These are phyloP conservation scores for Berkeleyomyces rouxiae DNA, from an alignment of 2,329 filamentous ascomycete genomes.

Conservation along the genomic window DNA sequence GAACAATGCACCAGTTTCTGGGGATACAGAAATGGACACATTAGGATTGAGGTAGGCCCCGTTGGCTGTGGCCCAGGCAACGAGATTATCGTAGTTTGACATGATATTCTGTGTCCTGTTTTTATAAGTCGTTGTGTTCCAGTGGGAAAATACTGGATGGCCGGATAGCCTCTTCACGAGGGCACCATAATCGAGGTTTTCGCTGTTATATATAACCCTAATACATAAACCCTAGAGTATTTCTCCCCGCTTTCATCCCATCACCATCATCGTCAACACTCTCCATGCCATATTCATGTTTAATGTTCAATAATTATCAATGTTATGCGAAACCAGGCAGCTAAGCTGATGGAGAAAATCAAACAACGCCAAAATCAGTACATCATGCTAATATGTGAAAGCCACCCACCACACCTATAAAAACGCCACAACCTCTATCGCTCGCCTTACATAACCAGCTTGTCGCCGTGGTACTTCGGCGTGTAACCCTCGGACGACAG, in stretches of 20 bases:
- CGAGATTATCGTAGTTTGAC: constrained; percentile 19
- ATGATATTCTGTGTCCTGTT: background rate
- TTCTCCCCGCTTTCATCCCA: background rate
- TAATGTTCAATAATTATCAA: no score
- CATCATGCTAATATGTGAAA: background rate
- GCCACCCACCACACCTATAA: no score
- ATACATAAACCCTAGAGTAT: background rate
- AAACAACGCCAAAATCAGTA: background rate
- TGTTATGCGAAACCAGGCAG: background rate
- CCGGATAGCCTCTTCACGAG: no score
- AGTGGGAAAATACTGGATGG: no score
- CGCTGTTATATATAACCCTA: background rate
- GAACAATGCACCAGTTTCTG: constrained; percentile 36
- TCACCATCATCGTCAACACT: no score
- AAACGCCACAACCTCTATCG: background rate
- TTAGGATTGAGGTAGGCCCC: constrained; percentile 33
- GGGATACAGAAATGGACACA: constrained; percentile 36
- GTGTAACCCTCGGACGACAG: constrained; percentile 19
- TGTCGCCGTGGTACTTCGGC: constrained; percentile 33
- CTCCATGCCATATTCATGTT: background rate
- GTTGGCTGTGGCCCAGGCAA: constrained; percentile 31
- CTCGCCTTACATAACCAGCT: constrained; percentile 28
- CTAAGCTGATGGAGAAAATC: background rate
- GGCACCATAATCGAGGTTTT: background rate
- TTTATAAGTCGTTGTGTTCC: background rate